Evolutionary conservation across 2,329 filamentous ascomycete species (phyloP).

Genomic region (Neofusicoccum umdonicola): DNA sequence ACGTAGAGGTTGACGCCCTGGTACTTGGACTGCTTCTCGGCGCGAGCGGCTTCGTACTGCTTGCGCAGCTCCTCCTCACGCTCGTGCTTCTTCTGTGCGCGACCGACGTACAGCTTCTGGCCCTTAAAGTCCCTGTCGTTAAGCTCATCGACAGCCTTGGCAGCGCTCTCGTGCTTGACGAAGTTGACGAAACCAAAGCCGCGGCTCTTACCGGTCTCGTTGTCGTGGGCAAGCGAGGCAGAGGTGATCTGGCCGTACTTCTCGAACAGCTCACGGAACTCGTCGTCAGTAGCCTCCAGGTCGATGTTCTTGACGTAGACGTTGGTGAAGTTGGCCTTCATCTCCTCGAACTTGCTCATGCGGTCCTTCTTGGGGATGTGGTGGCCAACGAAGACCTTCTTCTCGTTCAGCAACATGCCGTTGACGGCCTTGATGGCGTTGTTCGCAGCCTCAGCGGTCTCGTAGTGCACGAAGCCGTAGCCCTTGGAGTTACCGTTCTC

Average conservation of each 20-base stretch:
- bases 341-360: constrained; percentile 99
- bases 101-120: constrained; percentile 95
- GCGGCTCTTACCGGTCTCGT: constrained; percentile 82
- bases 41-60: constrained; percentile 95
- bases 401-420: constrained; percentile 99
- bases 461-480: constrained; percentile 99
- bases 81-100: constrained; percentile 99
- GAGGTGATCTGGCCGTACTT: constrained; percentile 93
- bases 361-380: constrained; percentile 99
- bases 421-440: constrained; percentile 99
- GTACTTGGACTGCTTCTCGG: constrained; percentile 99
- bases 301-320: constrained; percentile 99
- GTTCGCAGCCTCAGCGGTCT: constrained; percentile 94
- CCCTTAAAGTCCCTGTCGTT: constrained; percentile 90
- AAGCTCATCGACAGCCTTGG: constrained; percentile 83
- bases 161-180: constrained; percentile 82
- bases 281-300: constrained; percentile 79
- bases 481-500: constrained; percentile 96
- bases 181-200: constrained; percentile 97
- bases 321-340: constrained; percentile 99
- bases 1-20: constrained; percentile 99
- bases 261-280: constrained; percentile 92
- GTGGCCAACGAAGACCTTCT: constrained; percentile 99
- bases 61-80: constrained; percentile 98
- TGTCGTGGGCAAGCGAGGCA: constrained; percentile 84